Evolutionary conservation across 116 monocot species (phyloP).

Genomic region (Papilionanthe hybrid): DNA sequence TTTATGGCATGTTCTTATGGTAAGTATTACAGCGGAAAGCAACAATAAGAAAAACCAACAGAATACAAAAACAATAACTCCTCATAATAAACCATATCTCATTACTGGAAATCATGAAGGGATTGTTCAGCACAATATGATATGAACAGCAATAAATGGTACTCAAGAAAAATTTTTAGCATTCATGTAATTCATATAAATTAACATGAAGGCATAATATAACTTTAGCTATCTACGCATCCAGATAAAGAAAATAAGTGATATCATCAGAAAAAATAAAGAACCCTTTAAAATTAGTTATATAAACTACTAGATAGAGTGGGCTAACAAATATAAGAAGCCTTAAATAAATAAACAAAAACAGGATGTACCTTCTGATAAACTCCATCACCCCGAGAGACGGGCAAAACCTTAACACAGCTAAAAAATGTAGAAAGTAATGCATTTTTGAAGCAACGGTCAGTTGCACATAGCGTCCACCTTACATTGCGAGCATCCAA

Average conservation of each 20-base stretch:
- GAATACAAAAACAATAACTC: neutral
- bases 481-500: slow-evolving; percentile 73
- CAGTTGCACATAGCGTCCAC: slow-evolving; percentile 91
- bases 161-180: neutral
- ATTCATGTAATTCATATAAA: neutral
- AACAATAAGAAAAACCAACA: neutral
- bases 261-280: neutral
- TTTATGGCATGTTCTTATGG: neutral
- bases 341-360: neutral
- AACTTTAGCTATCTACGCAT: neutral
- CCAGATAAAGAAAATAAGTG: neutral
- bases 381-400: slow-evolving; percentile 89
- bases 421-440: slow-evolving; percentile 68
- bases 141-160: neutral
- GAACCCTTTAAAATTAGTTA: neutral
- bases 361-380: slow-evolving; percentile 69
- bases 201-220: neutral
- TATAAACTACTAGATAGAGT: neutral
- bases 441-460: slow-evolving; percentile 80
- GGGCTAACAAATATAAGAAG: neutral
- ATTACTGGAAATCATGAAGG: no score
- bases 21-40: neutral
- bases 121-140: no score
- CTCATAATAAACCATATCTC: no score
- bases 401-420: slow-evolving; percentile 84